Conservation (phyloP, 306 rosid genomes). For the Ormosia semicastrata region DNA sequence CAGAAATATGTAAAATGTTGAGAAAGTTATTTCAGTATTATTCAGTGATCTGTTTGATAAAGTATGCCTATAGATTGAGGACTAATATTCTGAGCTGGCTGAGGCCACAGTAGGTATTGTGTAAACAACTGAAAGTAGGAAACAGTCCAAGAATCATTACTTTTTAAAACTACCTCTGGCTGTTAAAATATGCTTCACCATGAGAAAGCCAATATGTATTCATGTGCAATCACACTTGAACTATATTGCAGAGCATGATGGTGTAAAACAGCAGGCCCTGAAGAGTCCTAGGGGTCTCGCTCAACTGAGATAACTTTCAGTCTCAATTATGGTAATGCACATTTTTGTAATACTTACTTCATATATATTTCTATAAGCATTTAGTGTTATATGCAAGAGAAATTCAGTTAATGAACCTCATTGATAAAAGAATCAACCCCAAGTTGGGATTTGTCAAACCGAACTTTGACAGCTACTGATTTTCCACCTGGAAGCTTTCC, state of each 20-base stretch:
- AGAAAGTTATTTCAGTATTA: background rate
- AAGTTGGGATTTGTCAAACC: conserved; percentile 80
- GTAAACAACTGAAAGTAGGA: background rate
- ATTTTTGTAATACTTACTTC: conserved; percentile 7
- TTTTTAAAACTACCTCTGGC: background rate
- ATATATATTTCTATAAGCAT: background rate
- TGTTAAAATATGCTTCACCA: background rate
- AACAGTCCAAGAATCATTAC: background rate
- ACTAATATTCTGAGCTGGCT: background rate
- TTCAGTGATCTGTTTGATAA: background rate
- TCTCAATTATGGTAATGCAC: background rate
- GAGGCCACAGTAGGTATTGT: background rate
- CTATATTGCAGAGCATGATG: background rate
- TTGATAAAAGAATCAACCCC: conserved; percentile 90
- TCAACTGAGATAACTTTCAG: background rate
- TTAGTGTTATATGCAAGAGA: background rate
- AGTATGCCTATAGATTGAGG: background rate
- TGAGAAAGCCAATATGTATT: background rate
- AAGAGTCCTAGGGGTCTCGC: background rate
- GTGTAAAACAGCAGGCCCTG: background rate
- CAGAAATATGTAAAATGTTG: background rate
- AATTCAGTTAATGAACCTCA: conserved; percentile 58
- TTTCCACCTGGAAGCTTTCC: conserved; percentile 79
- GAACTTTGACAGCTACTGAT: conserved; percentile 86
- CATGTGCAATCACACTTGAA: background rate